These are phyloP conservation scores for Pulveroboletus sp. DNA, from an alignment of 768 basidiomycete genomes.

Conservation along the genomic window DNA sequence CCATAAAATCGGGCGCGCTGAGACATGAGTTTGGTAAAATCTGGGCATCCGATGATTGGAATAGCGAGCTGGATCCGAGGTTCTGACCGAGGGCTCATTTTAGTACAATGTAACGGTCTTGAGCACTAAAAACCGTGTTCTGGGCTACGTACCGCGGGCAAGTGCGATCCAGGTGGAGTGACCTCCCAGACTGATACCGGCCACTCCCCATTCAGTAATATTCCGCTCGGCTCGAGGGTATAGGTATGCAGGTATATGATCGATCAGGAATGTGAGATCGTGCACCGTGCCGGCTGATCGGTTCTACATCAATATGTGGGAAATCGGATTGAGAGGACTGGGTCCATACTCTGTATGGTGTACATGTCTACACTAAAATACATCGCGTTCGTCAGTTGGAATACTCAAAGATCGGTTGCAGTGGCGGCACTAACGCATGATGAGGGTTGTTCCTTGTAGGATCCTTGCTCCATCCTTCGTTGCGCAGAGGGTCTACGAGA, in stretches of 20 bases:
- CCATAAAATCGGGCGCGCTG: constrained; percentile 49
- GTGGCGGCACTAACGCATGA: constrained; percentile 26
- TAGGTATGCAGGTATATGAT: constrained; percentile 71
- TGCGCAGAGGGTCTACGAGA: constrained; percentile 22
- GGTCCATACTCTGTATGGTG: constrained; percentile 26
- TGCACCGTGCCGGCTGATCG: constrained; percentile 54
- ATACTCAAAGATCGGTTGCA: neutral
- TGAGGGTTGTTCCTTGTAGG: constrained; percentile 21
- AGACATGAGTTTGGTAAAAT: constrained; percentile 56
- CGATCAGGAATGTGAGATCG: constrained; percentile 80
- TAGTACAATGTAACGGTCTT: neutral
- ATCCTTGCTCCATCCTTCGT: constrained; percentile 25
- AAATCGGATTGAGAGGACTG: neutral
- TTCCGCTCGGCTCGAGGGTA: constrained; percentile 63
- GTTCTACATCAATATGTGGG: constrained; percentile 1
- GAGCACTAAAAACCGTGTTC: neutral
- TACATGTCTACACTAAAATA: constrained; percentile 29
- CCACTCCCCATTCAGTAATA: constrained; percentile 67
- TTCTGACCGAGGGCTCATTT: constrained; percentile 30
- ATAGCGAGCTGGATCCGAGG: constrained; percentile 44
- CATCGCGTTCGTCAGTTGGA: constrained; percentile 2
- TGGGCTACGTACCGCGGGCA: constrained; percentile 35
- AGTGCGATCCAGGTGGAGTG: constrained; percentile 80
- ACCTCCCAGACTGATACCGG: constrained; percentile 81
- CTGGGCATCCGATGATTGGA: constrained; percentile 69